Evolutionary conservation across 352 stramenopile species (phyloP), one percentile per base, ranked within the genome.

Genomic region (Globisporangium lucens): DNA sequence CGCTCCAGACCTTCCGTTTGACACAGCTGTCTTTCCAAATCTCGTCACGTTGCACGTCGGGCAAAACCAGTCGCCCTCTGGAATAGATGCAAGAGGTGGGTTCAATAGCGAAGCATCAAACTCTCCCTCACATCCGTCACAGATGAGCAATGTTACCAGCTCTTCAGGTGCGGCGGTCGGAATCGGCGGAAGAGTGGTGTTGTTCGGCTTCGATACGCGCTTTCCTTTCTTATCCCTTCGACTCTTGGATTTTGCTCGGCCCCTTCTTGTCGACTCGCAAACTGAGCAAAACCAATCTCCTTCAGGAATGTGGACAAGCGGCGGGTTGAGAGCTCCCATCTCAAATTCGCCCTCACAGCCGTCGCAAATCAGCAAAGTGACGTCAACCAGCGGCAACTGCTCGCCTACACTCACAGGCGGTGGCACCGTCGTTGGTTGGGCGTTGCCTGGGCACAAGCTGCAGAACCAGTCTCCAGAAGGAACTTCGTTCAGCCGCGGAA

Each of bases 311-410:
- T 75, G 63, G 0, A 77, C 35, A 2, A 86, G 60, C 15, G 83
- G 80, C 17, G 83, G 82, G 57, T 75, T 66, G 47, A 94, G 73
- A 24, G 68, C 64, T 35, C 66, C 65, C 20, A 85, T 67, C 35
- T 91, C 83, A 51, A 85, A 90, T 38, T 91, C 83, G 47, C 77
- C 75, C 55, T 90, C 83, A 51, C 85, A 94, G 0, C 82, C 80
- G 38, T 93, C 83, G 57, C 87, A 93, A 43, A 92, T 75, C 33
- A 94, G 65, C 24, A 91, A 47, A 2, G 74, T 87, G 33, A 85
- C 70, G 36, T 56, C 22, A 13, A 70, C 36, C 33, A 70, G 22
- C 9, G 65, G 56, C 20, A 24, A 24, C n/a, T 51, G 35, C 13
- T 66, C 49, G 3, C 2, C 15, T 33, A 52, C 47, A 27, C 24